phyloP scores from a whole-genome alignment of 176 grass and related monocot genomes.

The Musa schizocarpa region DNA sequence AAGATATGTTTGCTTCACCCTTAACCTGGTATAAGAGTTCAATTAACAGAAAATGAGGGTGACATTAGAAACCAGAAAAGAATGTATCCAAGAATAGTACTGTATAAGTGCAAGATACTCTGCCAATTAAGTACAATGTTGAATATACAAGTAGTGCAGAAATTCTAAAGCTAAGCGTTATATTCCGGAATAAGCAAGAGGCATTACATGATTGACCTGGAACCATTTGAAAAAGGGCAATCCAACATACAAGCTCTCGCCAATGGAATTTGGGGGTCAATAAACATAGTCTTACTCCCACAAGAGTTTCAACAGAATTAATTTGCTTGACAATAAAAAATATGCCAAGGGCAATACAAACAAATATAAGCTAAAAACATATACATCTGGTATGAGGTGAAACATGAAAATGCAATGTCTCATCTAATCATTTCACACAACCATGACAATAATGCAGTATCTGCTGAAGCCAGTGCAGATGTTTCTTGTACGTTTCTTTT shows the following conservation, averaged over 20 bases:
- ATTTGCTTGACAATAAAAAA: no score
- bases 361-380: background rate
- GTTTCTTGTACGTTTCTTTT: no score
- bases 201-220: no score
- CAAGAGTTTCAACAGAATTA: no score
- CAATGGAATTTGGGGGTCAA: no score
- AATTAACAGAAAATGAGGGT: background rate
- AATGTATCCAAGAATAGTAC: background rate
- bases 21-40: constrained; percentile 5
- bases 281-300: no score
- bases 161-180: background rate
- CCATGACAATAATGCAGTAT: no score
- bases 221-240: no score
- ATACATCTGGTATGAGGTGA: background rate
- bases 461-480: no score
- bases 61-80: background rate
- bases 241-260: no score
- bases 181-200: no score
- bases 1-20: constrained; percentile 18
- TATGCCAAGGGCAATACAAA: background rate
- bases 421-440: background rate
- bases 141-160: background rate
- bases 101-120: no score
- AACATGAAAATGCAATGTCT: background rate
- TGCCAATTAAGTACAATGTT: background rate